Evolutionary conservation across 129 eudicot species (phyloP).

Genomic region (sunflower (Helianthus annuus)): DNA sequence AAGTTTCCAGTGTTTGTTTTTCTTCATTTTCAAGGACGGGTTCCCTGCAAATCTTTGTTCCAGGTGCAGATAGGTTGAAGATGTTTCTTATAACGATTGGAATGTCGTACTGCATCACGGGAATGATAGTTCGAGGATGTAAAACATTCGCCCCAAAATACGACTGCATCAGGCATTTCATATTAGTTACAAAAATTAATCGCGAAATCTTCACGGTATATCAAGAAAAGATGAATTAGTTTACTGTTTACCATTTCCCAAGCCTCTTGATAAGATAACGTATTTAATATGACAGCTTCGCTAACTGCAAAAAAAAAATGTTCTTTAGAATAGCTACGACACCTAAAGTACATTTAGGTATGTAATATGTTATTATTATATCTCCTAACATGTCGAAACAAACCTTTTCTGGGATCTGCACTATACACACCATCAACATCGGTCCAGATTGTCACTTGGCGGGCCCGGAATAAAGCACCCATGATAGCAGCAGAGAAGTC

Average conservation of each 20-base stretch:
- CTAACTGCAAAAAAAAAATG: conserved; percentile 59
- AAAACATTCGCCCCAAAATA: conserved; percentile 99
- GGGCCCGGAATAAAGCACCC: conserved; percentile 87
- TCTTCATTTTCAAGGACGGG: conserved; percentile 50
- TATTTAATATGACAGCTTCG: conserved; percentile 88
- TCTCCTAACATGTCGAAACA: background rate
- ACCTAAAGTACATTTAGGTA: conserved; percentile 9
- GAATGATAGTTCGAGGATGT: conserved; percentile 98
- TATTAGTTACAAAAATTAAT: conserved; percentile 15
- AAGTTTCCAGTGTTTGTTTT: conserved; percentile 47
- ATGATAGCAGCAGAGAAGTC: conserved; percentile 98
- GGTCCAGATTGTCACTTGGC: conserved; percentile 98
- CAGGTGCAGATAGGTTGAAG: conserved; percentile 94
- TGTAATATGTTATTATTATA: background rate
- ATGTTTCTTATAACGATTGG: conserved; percentile 95
- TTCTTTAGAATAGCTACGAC: conserved; percentile 21
- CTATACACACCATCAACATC: conserved; percentile 98
- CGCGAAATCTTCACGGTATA: conserved; percentile 5
- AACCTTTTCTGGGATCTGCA: conserved; percentile 99
- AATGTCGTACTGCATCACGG: conserved; percentile 93
- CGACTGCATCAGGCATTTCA: conserved; percentile 60
- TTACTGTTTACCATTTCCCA: conserved; percentile 99
- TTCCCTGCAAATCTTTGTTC: conserved; percentile 78
- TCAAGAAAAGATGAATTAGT: conserved; percentile 14
- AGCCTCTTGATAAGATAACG: conserved; percentile 94